Conservation (phyloP, 225 moss, liverwort and hornwort species). For the Bryoerythrophyllum caledonicum region DNA sequence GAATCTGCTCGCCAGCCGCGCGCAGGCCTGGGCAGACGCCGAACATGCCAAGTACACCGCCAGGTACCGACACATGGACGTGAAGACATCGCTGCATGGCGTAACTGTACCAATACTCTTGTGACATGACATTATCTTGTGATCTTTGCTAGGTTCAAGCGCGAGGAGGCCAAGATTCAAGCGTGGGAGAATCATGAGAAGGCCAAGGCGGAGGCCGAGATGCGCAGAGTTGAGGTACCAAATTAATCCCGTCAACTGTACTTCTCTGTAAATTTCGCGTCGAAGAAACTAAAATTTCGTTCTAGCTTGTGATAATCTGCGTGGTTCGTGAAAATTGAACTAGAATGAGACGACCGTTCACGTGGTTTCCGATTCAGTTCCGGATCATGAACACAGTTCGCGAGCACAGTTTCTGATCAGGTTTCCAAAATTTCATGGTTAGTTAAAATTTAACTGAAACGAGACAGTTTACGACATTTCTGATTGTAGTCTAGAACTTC, state of each 20-base stretch:
- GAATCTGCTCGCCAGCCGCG: conserved; percentile 73
- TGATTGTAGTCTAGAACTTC: no score
- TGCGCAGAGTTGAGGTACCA: conserved; percentile 90
- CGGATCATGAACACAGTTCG: no score
- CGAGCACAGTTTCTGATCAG: no score
- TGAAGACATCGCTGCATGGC: neutral
- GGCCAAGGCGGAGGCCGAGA: conserved; percentile 89
- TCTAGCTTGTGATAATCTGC: no score
- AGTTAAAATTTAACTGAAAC: no score
- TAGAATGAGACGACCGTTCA: no score
- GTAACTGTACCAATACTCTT: neutral
- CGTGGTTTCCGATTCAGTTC: no score
- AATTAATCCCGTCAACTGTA: neutral
- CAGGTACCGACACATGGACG: conserved; percentile 39
- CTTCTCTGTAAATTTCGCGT: no score
- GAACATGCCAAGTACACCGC: conserved; percentile 85
- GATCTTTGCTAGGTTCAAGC: conserved; percentile 55
- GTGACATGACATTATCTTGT: no score
- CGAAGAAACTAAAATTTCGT: no score
- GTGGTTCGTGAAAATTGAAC: no score
- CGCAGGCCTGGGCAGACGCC: conserved; percentile 87
- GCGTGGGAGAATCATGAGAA: conserved; percentile 95
- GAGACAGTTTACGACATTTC: neutral
- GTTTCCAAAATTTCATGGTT: no score
- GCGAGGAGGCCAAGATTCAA: conserved; percentile 91